Evolutionary conservation across 2,329 filamentous ascomycete genomes (phyloP).

Genomic region (Penicillium sp.): DNA sequence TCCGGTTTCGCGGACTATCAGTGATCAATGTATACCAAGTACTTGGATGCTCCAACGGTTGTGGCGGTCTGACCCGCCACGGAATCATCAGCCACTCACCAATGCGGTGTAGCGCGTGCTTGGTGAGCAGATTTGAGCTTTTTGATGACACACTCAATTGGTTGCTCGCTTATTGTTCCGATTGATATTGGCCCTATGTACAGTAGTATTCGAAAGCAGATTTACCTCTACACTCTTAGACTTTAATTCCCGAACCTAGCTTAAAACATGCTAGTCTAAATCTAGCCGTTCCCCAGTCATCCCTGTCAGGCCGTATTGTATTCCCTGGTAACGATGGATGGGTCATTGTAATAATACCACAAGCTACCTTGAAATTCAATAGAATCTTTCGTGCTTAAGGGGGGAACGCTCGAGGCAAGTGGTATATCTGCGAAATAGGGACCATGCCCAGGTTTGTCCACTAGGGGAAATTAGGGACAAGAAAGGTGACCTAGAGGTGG

Average conservation of each 20-base stretch:
- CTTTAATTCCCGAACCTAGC: too few relatives aligned
- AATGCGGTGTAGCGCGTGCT: neutral
- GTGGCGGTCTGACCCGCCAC: neutral
- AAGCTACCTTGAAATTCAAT: neutral
- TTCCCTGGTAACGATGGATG: neutral
- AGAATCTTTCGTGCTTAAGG: conserved; percentile 3
- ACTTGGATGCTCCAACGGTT: too few relatives aligned
- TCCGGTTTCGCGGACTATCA: neutral
- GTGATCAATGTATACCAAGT: neutral
- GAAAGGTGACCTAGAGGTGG: too few relatives aligned
- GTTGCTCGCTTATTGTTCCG: neutral
- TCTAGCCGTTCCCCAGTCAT: too few relatives aligned
- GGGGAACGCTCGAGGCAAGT: too few relatives aligned
- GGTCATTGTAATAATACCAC: conserved; percentile 2
- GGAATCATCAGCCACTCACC: neutral
- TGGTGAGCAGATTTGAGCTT: neutral
- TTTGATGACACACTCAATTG: neutral
- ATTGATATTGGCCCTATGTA: neutral
- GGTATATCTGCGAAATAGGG: too few relatives aligned
- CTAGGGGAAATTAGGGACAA: too few relatives aligned
- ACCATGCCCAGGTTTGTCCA: too few relatives aligned
- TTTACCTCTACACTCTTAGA: too few relatives aligned
- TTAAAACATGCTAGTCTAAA: too few relatives aligned
- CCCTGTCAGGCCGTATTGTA: too few relatives aligned
- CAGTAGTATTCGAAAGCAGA: too few relatives aligned